A percentile compares a stretch with the other conserved stretches of the same genome.
phyloP scores from a whole-genome alignment of 2,329 filamentous ascomycete species.

The Meredithiella fracta region DNA sequence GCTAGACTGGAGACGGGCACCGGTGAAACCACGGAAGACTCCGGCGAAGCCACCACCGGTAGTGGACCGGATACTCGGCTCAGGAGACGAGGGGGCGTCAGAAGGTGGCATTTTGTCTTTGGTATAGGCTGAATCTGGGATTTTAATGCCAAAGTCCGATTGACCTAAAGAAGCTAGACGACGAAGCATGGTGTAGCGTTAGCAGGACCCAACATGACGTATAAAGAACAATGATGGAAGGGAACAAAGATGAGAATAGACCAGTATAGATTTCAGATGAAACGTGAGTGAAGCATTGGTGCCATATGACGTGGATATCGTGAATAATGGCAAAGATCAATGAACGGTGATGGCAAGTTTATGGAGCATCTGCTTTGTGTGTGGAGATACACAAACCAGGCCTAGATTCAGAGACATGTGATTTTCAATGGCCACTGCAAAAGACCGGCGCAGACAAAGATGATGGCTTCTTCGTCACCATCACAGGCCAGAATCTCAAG shows the following conservation, averaged over 20 bases:
- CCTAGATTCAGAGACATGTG: not conserved
- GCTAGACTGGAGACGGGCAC: constrained; percentile 29
- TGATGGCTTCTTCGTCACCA: not conserved
- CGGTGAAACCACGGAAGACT: constrained; percentile 46
- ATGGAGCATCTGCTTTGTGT: too few species aligned
- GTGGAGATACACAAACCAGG: too few species aligned
- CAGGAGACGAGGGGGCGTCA: constrained; percentile 38
- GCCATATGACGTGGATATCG: too few species aligned
- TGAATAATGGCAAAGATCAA: too few species aligned
- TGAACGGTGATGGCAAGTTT: too few species aligned
- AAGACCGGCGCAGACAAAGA: not conserved
- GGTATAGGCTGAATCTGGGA: constrained; percentile 19
- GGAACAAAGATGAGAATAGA: not conserved
- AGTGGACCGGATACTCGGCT: constrained; percentile 29
- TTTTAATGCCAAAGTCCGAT: constrained; percentile 20
- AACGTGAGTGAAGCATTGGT: not conserved
- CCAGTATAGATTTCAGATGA: not conserved
- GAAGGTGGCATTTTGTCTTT: constrained; percentile 33
- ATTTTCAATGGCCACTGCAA: not conserved
- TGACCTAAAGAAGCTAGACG: constrained; percentile 29
- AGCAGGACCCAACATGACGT: constrained; percentile 15
- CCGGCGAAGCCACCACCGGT: constrained; percentile 35
- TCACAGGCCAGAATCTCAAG: not conserved
- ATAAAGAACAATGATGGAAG: not conserved
- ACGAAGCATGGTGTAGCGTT: constrained; percentile 26